A percentile compares a stretch with the other conserved stretches of the same genome.
Evolutionary conservation across 2,329 filamentous ascomycete species (phyloP).

Genomic region (Aspergillus fischeri): DNA sequence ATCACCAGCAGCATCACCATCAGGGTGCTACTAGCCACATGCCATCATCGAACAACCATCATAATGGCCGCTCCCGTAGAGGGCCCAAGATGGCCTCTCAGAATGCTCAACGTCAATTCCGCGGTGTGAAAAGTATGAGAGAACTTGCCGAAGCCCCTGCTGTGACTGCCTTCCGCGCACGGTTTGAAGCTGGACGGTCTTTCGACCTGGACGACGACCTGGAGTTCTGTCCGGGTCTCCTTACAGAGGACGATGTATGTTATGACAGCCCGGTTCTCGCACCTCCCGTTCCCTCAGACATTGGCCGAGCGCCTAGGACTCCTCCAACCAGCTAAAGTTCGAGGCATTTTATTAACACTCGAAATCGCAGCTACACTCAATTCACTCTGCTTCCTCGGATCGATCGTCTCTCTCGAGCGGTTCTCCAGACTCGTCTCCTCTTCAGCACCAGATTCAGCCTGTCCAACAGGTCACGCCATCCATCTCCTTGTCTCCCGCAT

Average conservation of each 20-base stretch:
- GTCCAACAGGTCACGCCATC: constrained; percentile 70
- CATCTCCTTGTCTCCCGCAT: constrained; percentile 64
- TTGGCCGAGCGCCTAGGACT: neutral
- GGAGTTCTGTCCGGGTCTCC: constrained; percentile 87
- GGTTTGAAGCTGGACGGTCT: constrained; percentile 86
- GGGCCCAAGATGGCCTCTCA: constrained; percentile 77
- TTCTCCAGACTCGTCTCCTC: constrained; percentile 85
- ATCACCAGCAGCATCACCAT: constrained; percentile 38
- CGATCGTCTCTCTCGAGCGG: constrained; percentile 92
- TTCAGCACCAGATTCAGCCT: constrained; percentile 73
- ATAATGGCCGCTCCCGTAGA: constrained; percentile 79
- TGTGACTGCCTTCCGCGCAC: constrained; percentile 72
- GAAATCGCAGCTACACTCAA: constrained; percentile 70
- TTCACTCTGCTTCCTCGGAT: constrained; percentile 84
- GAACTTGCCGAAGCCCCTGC: constrained; percentile 76
- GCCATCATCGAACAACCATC: constrained; percentile 65
- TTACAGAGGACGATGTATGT: constrained; percentile 88
- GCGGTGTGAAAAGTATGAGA: constrained; percentile 79
- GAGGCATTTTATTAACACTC: constrained; percentile 16
- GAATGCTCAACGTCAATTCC: constrained; percentile 81
- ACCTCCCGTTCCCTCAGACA: neutral
- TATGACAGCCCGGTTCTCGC: constrained; percentile 1
- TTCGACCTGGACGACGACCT: constrained; percentile 96
- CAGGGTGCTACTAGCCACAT: constrained; percentile 51
- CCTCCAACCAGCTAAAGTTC: neutral